Percentiles rank a stretch among this genome's conserved stretches.
Conservation (phyloP, 768 basidiomycete species). For the Leucocoprinus leucothites region DNA sequence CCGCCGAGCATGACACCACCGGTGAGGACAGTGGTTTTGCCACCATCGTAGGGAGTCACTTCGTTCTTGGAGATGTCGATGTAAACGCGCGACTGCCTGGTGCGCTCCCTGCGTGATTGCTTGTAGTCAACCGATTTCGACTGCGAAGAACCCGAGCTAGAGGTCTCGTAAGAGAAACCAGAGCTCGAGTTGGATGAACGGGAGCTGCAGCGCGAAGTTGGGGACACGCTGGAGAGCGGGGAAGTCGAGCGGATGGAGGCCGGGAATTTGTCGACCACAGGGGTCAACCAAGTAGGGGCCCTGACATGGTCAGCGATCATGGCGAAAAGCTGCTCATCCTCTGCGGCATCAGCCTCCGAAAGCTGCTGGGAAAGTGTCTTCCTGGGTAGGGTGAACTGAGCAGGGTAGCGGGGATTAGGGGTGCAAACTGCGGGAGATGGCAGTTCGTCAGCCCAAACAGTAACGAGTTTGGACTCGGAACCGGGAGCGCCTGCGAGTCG, state of each 20-base stretch:
- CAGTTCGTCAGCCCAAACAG: conserved; percentile 65
- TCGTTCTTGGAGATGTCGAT: conserved; percentile 73
- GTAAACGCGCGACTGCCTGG: conserved; percentile 67
- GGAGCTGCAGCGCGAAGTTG: conserved; percentile 67
- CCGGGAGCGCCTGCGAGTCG: conserved; percentile 41
- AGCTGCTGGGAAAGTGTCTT: conserved; percentile 78
- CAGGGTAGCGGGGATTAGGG: conserved; percentile 21
- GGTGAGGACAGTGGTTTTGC: conserved; percentile 84
- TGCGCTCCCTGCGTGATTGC: conserved; percentile 66
- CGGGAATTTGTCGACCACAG: conserved; percentile 60
- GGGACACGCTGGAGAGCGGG: conserved; percentile 56
- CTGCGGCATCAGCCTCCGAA: conserved; percentile 65
- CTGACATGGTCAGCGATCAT: conserved; percentile 72
- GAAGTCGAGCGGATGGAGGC: conserved; percentile 49
- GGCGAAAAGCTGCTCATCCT: conserved; percentile 70
- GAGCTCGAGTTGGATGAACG: conserved; percentile 70
- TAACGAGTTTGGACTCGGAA: conserved; percentile 39
- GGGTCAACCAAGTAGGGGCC: conserved; percentile 67
- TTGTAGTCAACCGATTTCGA: conserved; percentile 33
- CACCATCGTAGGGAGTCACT: conserved; percentile 83
- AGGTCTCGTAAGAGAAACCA: conserved; percentile 53
- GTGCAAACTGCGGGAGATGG: conserved; percentile 25
- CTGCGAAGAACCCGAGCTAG: conserved; percentile 43
- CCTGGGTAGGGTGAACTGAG: conserved; percentile 19
- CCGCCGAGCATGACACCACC: conserved; percentile 86